Evolutionary conservation across 352 stramenopile genomes (phyloP), one percentile per base, ranked within the genome.

Genomic region (Phytopythium chamaehyphon): DNA sequence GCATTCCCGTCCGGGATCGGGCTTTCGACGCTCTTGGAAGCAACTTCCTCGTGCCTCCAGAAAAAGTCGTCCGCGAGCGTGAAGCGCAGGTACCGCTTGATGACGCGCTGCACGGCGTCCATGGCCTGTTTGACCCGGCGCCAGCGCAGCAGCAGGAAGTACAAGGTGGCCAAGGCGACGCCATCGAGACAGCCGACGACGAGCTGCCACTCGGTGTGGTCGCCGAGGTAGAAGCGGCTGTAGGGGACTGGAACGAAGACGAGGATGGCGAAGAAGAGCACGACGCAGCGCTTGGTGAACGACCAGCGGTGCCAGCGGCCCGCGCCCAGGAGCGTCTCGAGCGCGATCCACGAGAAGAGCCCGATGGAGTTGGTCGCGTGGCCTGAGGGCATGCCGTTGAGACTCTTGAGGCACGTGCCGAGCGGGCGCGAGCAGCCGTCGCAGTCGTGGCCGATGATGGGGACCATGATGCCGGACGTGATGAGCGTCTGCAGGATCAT

Each of bases 341-440:
- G 54, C 23, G 73, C 52, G 43, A 74, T 44, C 68, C 68, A 77
- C 16, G 59, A 55, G 51, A 59, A 62, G 22, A 79, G 55, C 24
- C 65, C 66, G 47, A 76, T 73, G 35, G 69, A 55, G 62, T 79
- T 79, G 35, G 66, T 73, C 36, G 69, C 62, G 59, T 79, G 69
- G 26, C 69, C 69, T 16, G 69, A 79, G 1, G 69, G 69, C 56
- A 79, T 58, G 26, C 69, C 69, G 47, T 67, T 66, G 38, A 49
- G 42, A 57, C 62, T 72, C 24, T 58, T 54, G 40, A 79, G 55
- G 24, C 68, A 77, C 10, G 65, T 73, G 47, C 69, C 69, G 12
- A 45, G 55, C 21, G 69, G 69, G 19, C 69, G 66, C 19, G 55
- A 42, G 51, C 66, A 80, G 18, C 69, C 57, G 56, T 62, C 60